Conservation (phyloP, 2,329 filamentous ascomycete genomes). For the Bipolaris zeicola region DNA sequence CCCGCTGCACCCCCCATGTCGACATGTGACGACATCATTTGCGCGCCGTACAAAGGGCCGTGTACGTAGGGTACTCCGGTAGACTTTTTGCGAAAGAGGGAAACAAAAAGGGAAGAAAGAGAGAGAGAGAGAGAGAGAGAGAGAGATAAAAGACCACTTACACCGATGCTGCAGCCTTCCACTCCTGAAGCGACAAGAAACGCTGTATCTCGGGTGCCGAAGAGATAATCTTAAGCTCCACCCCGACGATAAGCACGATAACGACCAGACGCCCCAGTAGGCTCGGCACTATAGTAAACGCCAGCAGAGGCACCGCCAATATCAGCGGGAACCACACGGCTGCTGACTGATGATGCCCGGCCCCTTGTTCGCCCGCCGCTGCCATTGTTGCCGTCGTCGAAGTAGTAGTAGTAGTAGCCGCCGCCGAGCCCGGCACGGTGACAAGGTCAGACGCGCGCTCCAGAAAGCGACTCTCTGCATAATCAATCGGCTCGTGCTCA, state of each 20-base stretch:
- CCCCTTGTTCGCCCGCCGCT: neutral
- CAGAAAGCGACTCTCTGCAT: conserved; percentile 66
- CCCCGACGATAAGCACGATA: conserved; percentile 46
- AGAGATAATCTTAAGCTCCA: conserved; percentile 42
- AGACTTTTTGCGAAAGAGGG: no score
- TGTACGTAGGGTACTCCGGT: no score
- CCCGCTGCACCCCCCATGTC: no score
- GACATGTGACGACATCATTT: neutral
- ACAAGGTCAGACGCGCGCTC: conserved; percentile 62
- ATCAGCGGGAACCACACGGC: conserved; percentile 46
- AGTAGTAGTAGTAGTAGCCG: no score
- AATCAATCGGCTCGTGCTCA: conserved; percentile 60
- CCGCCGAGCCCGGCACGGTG: conserved; percentile 30
- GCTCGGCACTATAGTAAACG: conserved; percentile 52
- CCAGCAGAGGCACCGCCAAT: conserved; percentile 50
- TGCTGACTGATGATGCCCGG: conserved; percentile 27
- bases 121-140: no score
- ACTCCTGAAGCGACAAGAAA: conserved; percentile 48
- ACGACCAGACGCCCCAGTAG: conserved; percentile 50
- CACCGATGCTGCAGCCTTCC: conserved; percentile 46
- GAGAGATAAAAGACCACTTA: conserved; percentile 41
- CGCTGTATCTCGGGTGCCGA: conserved; percentile 42
- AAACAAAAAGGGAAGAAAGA: no score
- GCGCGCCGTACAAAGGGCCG: no score
- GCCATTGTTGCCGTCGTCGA: no score